phyloP scores from a whole-genome alignment of 163 green algal genomes.

The Prototheca cutis region DNA sequence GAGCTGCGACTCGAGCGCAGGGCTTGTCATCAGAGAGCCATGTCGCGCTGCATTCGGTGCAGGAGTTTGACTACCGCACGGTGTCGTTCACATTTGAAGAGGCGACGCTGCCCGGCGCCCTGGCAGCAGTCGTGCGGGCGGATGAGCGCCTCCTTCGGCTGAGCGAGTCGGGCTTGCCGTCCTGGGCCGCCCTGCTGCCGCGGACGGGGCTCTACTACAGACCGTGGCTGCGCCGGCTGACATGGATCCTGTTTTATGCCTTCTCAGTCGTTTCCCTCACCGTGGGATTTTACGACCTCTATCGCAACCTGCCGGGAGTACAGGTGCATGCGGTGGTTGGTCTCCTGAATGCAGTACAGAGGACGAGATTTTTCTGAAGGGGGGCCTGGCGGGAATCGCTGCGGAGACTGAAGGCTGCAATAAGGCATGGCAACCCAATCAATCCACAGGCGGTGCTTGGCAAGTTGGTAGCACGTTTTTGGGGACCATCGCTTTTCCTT shows the following conservation, averaged over 20 bases:
- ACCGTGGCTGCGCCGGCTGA: constrained; percentile 58
- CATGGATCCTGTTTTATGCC: constrained; percentile 61
- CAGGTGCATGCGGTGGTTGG: too few species aligned
- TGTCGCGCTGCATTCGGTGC: too few species aligned
- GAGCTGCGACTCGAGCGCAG: too few species aligned
- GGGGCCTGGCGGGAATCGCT: too few species aligned
- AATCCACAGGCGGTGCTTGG: constrained; percentile 26
- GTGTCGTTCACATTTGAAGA: neutral
- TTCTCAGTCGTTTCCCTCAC: constrained; percentile 67
- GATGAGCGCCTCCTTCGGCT: constrained; percentile 69
- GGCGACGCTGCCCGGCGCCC: neutral
- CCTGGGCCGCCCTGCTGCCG: constrained; percentile 64
- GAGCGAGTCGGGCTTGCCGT: constrained; percentile 61
- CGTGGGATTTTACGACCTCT: constrained; percentile 56
- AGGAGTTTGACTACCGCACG: neutral
- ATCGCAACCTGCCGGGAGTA: constrained; percentile 71
- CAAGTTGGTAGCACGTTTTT: constrained; percentile 29
- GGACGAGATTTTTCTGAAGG: too few species aligned
- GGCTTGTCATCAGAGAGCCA: too few species aligned
- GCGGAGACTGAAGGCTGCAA: too few species aligned
- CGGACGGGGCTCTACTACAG: constrained; percentile 58
- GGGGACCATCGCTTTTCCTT: constrained; percentile 44
- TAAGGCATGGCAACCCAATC: neutral
- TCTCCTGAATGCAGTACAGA: too few species aligned
- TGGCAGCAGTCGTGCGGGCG: neutral